These are phyloP conservation scores for Firmiana major DNA, from an alignment of 345 rosid species.

Conservation along the genomic window DNA sequence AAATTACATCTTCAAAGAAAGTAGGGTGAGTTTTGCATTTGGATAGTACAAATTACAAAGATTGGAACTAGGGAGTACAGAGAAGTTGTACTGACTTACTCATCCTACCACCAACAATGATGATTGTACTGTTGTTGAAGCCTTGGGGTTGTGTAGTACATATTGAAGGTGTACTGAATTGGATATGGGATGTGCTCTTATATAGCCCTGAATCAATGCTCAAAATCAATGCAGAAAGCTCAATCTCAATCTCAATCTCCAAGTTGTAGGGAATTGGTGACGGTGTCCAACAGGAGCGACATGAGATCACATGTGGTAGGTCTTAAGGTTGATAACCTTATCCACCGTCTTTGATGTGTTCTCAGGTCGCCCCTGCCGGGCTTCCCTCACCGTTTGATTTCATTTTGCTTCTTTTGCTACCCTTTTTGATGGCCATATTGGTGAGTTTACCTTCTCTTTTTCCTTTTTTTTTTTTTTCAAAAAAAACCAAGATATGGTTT, in stretches of 20 bases:
- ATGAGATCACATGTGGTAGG: constrained; percentile 22
- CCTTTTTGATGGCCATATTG: neutral
- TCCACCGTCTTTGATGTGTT: constrained; percentile 20
- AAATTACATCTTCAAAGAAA: neutral
- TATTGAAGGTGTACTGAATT: neutral
- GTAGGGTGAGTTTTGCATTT: neutral
- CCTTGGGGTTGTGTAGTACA: neutral
- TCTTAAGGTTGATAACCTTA: neutral
- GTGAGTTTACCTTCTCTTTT: neutral
- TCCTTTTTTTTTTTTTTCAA: too few species aligned
- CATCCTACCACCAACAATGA: neutral
- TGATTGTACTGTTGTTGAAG: neutral
- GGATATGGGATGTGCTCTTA: neutral
- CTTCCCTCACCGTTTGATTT: constrained; percentile 19
- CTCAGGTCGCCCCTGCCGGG: constrained; percentile 46
- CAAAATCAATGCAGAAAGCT: too few species aligned
- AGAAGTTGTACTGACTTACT: neutral
- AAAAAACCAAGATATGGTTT: too few species aligned
- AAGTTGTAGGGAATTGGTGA: neutral
- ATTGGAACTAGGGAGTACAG: neutral
- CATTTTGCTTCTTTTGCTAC: neutral
- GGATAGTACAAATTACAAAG: neutral
- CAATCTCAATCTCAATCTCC: neutral
- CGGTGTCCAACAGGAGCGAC: constrained; percentile 34
- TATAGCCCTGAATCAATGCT: neutral